Base-by-base conservation (phyloP, 2,329 filamentous ascomycete species). In the Daldinia eschscholtzii region DNA sequence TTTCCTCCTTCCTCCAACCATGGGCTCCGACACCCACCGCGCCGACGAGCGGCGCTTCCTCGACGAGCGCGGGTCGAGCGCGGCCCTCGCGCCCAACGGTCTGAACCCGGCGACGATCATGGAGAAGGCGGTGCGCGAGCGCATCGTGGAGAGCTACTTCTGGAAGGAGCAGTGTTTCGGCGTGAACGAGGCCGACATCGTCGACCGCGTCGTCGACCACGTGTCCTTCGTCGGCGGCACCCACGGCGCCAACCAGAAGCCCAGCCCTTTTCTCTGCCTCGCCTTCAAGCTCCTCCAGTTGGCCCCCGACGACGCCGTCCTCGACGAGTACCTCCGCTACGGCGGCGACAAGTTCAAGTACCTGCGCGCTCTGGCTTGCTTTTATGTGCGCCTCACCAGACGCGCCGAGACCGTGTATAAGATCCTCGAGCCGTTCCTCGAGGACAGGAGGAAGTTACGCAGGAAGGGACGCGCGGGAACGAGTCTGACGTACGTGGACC, bases 131-230 rank as follows among this genome's bases (percentile, higher is more conserved):
- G 93, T 98, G 72, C 92, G 93, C 78, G 96, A 99, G 82, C 94
- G 96, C 78, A 98, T 99, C 80, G 90, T 94, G 74, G 94, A 97
- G 78, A 93, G 90, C 60, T 97, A 97, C 83, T 99, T 97, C 84
- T 99, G 94, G 92, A 98, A 98, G 81, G 96, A 98, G 82, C 94
- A 98, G 83, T 98, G 96, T 80, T 99, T 98, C 81, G 96, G 92
- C 46, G 86, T 99, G 72, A 99, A 98, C 83, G 89, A 91, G 78
- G 88, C 89, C 59, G 88, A 90, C 80, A 84, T 99, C 5, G 91
- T 97, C 75, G 93, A 98, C 82, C 93, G 96, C 72, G 94, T 97
- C 0, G 92, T 93, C 28, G 92, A 95, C 74, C 87, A 91, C 80
- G 87, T 99, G 53, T 87, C 84, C 56, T 96, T 92, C 80, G 88